Percentiles rank a stretch among this genome's conserved stretches.
These are phyloP conservation scores for Leishmania martiniquensis DNA, from an alignment of 208 protist genomes.

Conservation along the genomic window DNA sequence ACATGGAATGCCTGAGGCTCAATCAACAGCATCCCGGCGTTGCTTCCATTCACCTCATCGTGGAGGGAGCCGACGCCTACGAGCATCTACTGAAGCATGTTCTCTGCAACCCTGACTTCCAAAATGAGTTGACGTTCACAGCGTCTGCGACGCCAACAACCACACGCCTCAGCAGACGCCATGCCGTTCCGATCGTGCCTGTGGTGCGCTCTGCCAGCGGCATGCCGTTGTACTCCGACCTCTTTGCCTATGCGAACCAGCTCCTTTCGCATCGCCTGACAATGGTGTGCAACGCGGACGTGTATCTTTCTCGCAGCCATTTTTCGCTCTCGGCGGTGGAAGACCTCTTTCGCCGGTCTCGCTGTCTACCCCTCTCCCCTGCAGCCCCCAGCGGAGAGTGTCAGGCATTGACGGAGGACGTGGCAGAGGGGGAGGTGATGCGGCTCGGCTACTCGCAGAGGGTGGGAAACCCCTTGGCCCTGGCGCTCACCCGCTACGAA, in stretches of 20 bases:
- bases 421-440: not conserved
- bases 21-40: slow-evolving; percentile 64
- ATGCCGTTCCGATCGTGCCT: slow-evolving; percentile 36
- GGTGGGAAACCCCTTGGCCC: slow-evolving; percentile 25
- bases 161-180: not conserved
- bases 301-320: slow-evolving; percentile 54
- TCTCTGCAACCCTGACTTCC: slow-evolving; percentile 16
- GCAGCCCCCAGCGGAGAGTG: not conserved
- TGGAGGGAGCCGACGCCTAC: slow-evolving; percentile 69
- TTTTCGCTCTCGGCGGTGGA: slow-evolving; percentile 39
- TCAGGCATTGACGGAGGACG: not conserved
- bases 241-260: slow-evolving; percentile 77
- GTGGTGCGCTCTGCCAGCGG: slow-evolving; percentile 32
- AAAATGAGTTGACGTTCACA: not conserved
- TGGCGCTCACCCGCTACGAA: slow-evolving; percentile 84
- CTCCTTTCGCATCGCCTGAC: slow-evolving; percentile 46
- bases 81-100: slow-evolving; percentile 49
- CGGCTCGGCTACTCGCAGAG: not conserved
- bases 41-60: slow-evolving; percentile 54
- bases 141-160: not conserved
- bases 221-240: slow-evolving; percentile 71
- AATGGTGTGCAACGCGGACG: slow-evolving; percentile 90
- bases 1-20: slow-evolving; percentile 58
- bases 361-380: not conserved
- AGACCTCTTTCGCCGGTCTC: slow-evolving; percentile 35